Percentiles rank a stretch among this genome's conserved stretches.
Conservation (phyloP, 139 green algal species). For the Auxenochlorella pyrenoidosa region DNA sequence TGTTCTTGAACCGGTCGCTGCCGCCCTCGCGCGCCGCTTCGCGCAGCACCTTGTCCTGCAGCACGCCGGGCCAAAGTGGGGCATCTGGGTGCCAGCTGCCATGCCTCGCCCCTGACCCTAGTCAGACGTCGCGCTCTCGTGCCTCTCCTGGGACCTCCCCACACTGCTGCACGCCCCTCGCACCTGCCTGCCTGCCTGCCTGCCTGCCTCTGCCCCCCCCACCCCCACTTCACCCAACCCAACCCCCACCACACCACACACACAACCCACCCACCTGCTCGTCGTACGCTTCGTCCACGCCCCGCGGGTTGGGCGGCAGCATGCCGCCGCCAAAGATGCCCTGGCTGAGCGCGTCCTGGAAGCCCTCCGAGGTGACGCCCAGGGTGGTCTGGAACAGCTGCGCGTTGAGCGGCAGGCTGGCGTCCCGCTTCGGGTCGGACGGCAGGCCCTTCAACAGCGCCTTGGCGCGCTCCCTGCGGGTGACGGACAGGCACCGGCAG, state of each 20-base stretch:
- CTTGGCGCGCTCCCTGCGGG: slow-evolving; percentile 27
- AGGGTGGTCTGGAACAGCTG: slow-evolving; percentile 63
- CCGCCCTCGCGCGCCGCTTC: slow-evolving; percentile 48
- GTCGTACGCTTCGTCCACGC: slow-evolving; percentile 33
- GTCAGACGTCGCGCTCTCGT: too few species aligned
- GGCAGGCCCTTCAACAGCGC: slow-evolving; percentile 38
- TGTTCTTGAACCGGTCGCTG: background rate
- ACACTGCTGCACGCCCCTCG: too few species aligned
- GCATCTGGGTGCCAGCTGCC: too few species aligned
- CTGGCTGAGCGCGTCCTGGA: slow-evolving; percentile 69
- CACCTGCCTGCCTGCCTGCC: too few species aligned
- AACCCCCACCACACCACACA: too few species aligned
- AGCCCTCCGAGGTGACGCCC: slow-evolving; percentile 79
- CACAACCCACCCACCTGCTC: background rate
- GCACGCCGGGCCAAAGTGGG: background rate
- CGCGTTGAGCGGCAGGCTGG: slow-evolving; percentile 44
- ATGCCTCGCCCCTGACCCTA: too few species aligned
- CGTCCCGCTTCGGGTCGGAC: slow-evolving; percentile 3
- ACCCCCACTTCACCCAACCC: too few species aligned
- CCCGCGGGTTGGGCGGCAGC: slow-evolving; percentile 59
- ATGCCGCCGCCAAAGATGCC: slow-evolving; percentile 45
- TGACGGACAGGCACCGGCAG: background rate
- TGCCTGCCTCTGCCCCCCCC: too few species aligned
- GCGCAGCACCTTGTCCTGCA: slow-evolving; percentile 39
- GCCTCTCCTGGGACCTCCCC: too few species aligned